These are phyloP conservation scores for Myxozyma neotropica DNA, from an alignment of 805 yeast species.

Conservation along the genomic window DNA sequence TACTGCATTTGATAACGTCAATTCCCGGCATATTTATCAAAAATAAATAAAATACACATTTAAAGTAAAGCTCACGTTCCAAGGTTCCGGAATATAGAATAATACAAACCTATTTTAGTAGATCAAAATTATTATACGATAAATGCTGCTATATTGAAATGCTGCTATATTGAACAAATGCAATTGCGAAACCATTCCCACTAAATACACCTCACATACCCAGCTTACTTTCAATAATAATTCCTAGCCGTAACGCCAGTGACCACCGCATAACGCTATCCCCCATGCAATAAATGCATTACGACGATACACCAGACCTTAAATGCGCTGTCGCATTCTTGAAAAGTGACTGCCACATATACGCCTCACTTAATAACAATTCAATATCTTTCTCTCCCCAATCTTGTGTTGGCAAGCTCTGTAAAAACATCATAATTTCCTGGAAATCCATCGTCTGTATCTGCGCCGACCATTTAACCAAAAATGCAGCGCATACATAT, in stretches of 20 bases:
- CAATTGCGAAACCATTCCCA: neutral
- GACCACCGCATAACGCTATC: neutral
- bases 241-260: no score
- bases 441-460: constrained; percentile 88
- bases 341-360: constrained; percentile 91
- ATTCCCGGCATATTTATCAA: no score
- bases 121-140: no score
- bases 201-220: no score
- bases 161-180: neutral
- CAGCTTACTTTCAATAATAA: neutral
- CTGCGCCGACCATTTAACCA: constrained; percentile 81
- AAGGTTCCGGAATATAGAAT: no score
- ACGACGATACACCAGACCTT: constrained; percentile 17
- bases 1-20: no score
- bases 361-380: constrained; percentile 90
- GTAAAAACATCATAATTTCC: constrained; percentile 87
- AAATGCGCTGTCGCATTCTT: constrained; percentile 89
- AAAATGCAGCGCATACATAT: constrained; percentile 95
- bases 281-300: neutral
- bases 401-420: constrained; percentile 79
- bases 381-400: constrained; percentile 94
- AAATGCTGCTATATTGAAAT: neutral
- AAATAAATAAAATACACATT: no score
- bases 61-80: no score
- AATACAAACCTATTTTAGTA: no score